phyloP scores from a whole-genome alignment of 2,329 filamentous ascomycete species.

The Ophioceras dolichostomum region DNA sequence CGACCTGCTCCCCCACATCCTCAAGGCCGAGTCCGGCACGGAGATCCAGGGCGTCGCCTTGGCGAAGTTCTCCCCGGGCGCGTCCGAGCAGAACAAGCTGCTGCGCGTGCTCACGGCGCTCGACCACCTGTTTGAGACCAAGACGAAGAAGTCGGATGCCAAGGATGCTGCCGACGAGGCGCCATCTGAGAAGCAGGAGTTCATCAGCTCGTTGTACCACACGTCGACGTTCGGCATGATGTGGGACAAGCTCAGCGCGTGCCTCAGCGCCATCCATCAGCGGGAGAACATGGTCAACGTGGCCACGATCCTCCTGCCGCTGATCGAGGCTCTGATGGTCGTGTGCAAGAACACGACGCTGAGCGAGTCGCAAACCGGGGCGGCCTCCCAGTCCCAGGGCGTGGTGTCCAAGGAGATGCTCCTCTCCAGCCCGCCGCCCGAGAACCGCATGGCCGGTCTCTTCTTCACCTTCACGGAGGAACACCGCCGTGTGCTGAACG shows the following conservation, averaged over 20 bases:
- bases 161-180: constrained; percentile 7
- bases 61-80: constrained; percentile 89
- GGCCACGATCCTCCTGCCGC: constrained; percentile 82
- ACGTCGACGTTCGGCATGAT: constrained; percentile 80
- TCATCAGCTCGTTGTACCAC: constrained; percentile 80
- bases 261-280: constrained; percentile 75
- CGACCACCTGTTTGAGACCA: constrained; percentile 88
- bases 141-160: constrained; percentile 45
- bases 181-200: constrained; percentile 58
- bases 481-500: constrained; percentile 93
- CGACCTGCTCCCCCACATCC: constrained; percentile 74
- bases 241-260: constrained; percentile 86
- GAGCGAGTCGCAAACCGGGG: constrained; percentile 51
- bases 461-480: constrained; percentile 98
- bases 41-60: constrained; percentile 92
- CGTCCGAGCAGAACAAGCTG: constrained; percentile 93
- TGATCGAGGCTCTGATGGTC: constrained; percentile 97
- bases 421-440: constrained; percentile 64
- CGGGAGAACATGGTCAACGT: constrained; percentile 95
- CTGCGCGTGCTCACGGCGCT: constrained; percentile 85
- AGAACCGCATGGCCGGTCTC: constrained; percentile 71
- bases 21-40: constrained; percentile 75
- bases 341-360: constrained; percentile 96
- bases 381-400: constrained; percentile 28
- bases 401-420: constrained; percentile 42